Percentiles rank a stretch among this genome's conserved stretches.
Conservation (phyloP, 2,329 filamentous ascomycete species). For the Botrytis fragariae region DNA sequence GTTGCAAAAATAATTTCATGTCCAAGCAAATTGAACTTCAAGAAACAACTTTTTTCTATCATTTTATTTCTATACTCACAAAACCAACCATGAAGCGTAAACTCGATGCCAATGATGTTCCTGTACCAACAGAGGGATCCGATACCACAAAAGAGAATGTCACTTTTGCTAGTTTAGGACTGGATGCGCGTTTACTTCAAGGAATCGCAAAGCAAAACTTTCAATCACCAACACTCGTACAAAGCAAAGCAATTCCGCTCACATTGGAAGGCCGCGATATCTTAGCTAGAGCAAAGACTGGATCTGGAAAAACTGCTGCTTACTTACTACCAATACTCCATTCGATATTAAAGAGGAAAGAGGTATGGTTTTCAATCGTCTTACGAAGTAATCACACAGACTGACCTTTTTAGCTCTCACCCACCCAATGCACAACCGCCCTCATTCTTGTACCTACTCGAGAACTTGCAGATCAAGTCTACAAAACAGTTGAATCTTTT, state of each 20-base stretch:
- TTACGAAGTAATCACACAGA: slow-evolving; percentile 23
- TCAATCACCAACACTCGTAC: slow-evolving; percentile 81
- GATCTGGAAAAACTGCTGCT: slow-evolving; percentile 95
- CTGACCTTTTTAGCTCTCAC: slow-evolving; percentile 44
- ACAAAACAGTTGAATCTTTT: slow-evolving; percentile 73
- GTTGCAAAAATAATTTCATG: slow-evolving; percentile 22
- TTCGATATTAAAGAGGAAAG: slow-evolving; percentile 75
- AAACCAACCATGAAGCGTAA: slow-evolving; percentile 57
- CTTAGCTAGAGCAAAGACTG: slow-evolving; percentile 87
- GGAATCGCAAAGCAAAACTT: slow-evolving; percentile 83
- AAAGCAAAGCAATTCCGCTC: slow-evolving; percentile 82
- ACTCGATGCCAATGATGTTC: slow-evolving; percentile 55
- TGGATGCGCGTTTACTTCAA: slow-evolving; percentile 84
- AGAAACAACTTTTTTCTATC: slow-evolving; percentile 14
- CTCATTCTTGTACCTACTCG: slow-evolving; percentile 91
- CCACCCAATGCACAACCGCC: slow-evolving; percentile 60
- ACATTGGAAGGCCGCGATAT: slow-evolving; percentile 87
- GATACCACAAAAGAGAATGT: slow-evolving; percentile 32
- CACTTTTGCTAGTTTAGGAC: slow-evolving; percentile 72
- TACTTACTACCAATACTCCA: slow-evolving; percentile 90
- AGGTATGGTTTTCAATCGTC: slow-evolving; percentile 42
- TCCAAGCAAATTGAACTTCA: neutral
- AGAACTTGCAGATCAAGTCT: slow-evolving; percentile 90
- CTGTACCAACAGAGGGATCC: slow-evolving; percentile 40
- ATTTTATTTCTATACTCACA: slow-evolving; percentile 1